These are phyloP conservation scores for Carnegiea gigantea DNA, from an alignment of 179 eudicot species.

Conservation along the genomic window DNA sequence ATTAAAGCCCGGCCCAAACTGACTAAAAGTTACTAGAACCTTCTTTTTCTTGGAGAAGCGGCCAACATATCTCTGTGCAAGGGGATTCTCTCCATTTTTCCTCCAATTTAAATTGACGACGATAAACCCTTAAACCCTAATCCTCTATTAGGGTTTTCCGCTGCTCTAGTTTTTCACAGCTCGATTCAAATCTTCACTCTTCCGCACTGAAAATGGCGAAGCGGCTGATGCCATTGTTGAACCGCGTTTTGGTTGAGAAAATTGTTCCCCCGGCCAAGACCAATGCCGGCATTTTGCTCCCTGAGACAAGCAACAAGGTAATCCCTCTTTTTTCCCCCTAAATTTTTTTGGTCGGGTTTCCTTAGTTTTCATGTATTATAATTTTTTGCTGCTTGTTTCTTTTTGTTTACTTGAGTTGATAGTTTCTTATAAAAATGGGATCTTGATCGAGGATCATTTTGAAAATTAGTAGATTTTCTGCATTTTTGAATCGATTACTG, in stretches of 20 bases:
- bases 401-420: neutral
- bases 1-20: neutral
- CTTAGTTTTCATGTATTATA: neutral
- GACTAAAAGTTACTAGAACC: neutral
- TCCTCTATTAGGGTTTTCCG: neutral
- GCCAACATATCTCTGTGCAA: neutral
- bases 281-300: conserved; percentile 67
- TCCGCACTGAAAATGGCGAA: conserved; percentile 34
- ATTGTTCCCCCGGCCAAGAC: conserved; percentile 66
- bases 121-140: conserved; percentile 10
- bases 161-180: neutral
- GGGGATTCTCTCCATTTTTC: neutral
- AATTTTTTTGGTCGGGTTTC: too few relatives aligned
- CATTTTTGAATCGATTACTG: neutral
- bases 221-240: conserved; percentile 64
- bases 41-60: neutral
- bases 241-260: conserved; percentile 70
- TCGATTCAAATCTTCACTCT: neutral
- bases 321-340: neutral
- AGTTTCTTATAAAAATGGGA: neutral
- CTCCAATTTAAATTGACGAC: neutral
- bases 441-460: too few relatives aligned
- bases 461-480: neutral
- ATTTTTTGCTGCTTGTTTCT: neutral
- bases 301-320: conserved; percentile 63